Base-by-base conservation (phyloP, 345 rosid genomes). In the Mallotus nudiflorus region DNA sequence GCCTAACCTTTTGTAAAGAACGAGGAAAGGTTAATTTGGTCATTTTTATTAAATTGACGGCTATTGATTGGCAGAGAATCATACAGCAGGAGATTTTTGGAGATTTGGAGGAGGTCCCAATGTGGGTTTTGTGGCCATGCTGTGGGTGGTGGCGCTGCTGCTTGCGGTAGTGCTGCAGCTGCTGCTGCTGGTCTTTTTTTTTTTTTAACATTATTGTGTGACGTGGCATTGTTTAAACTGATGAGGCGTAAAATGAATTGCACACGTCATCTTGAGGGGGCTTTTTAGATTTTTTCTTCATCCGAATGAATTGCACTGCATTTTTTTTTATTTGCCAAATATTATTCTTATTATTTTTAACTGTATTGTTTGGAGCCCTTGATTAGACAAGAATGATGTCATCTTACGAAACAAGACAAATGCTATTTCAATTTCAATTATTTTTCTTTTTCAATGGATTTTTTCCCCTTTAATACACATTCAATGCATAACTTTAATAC, bases 21-120 rank as follows among this genome's bases (percentile, higher is more conserved):
- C 82, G 82, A 80, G 68, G 61, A 12, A 6, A 67, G 66, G 71
- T 35, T 16, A 51, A 29, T 73, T 71, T 59, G 16, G 82, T 81
- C 73, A 70, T 61, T 60, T 20, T 0, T 0, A 5, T 0, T 11
- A 60, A 73, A 70, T 76, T 74, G 82, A 83, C 87, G 87, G 85
- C 82, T 79, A 27, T 73, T 31, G 55, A 68, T 74, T 46, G 67
- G 73, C 80, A 72, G 85, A 76, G 83, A 74, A 78, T 84, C 84
- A 46, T 66, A 44, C 6, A 33, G 75, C 75, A 72, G 75, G 66
- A 75, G 82, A 75, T 75, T 78, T 82, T 62, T 58, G 3, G 25
- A 77, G 83, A 79, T 79, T 81, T 75, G 73, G 68, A 22, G 57
- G 68, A 28, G 77, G 85, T 67, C 76, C 78, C 72, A 19, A 37